A percentile compares a stretch with the other conserved stretches of the same genome.
These are phyloP conservation scores for Ampelocalamus luodianensis DNA, from an alignment of 176 grass and related monocot species.

Conservation along the genomic window DNA sequence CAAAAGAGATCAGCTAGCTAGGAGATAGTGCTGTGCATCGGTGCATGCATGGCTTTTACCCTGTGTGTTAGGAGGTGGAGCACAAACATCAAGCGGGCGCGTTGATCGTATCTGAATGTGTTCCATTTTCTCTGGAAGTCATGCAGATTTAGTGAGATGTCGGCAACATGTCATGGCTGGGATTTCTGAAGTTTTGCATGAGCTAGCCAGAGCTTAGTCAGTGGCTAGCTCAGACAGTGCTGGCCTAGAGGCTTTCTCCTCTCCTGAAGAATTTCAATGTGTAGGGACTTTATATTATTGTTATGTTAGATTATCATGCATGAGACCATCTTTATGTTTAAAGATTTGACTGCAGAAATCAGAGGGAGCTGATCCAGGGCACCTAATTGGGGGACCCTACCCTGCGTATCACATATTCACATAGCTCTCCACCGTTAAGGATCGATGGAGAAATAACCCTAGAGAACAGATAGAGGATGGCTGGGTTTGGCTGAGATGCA, in stretches of 20 bases:
- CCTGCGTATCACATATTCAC: neutral
- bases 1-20: conserved; percentile 32
- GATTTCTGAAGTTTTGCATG: neutral
- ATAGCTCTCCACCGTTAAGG: neutral
- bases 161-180: neutral
- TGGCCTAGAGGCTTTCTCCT: neutral
- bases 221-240: neutral
- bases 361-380: neutral
- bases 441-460: neutral
- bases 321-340: neutral
- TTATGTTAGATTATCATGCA: neutral
- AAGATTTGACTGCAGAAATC: neutral
- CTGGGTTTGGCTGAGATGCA: neutral
- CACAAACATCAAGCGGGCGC: neutral
- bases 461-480: neutral
- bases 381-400: neutral
- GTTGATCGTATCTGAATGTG: neutral
- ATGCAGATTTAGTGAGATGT: conserved; percentile 2
- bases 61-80: neutral
- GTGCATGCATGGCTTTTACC: neutral
- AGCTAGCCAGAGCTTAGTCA: neutral
- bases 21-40: neutral
- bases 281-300: neutral
- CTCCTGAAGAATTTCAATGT: neutral
- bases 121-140: neutral